Conservation (phyloP, 2,329 filamentous ascomycete genomes). For the Aureobasidium sp. region DNA sequence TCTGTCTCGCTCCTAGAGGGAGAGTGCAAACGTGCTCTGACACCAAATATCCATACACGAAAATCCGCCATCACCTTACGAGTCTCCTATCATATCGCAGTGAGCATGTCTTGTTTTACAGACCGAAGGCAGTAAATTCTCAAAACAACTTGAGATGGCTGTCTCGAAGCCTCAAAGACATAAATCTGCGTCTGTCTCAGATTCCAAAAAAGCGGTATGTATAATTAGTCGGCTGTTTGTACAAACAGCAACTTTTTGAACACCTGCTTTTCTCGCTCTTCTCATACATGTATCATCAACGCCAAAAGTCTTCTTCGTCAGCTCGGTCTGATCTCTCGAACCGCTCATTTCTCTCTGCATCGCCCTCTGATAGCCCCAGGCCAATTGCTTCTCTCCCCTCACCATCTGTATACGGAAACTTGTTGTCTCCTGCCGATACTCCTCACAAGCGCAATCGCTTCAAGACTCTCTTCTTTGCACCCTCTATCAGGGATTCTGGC, state of each 20-base stretch:
- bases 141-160: not conserved
- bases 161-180: not conserved
- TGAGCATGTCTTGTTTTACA: not conserved
- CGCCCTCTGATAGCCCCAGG: not conserved
- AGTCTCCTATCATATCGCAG: not conserved
- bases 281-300: not conserved
- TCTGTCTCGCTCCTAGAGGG: not conserved
- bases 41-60: not conserved
- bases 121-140: not conserved
- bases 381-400: not conserved
- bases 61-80: not conserved
- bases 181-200: not conserved
- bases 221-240: constrained; percentile 1
- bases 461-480: constrained; percentile 6
- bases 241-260: not conserved
- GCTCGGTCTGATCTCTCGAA: not conserved
- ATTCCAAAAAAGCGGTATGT: not conserved
- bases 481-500: constrained; percentile 5
- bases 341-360: not conserved
- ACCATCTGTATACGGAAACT: not conserved
- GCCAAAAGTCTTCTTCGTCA: constrained; percentile 4
- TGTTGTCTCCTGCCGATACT: not conserved
- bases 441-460: constrained; percentile 1
- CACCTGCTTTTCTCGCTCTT: not conserved
- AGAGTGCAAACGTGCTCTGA: not conserved